These are phyloP conservation scores for Obba rivulosa DNA, from an alignment of 768 basidiomycete species.

Conservation along the genomic window DNA sequence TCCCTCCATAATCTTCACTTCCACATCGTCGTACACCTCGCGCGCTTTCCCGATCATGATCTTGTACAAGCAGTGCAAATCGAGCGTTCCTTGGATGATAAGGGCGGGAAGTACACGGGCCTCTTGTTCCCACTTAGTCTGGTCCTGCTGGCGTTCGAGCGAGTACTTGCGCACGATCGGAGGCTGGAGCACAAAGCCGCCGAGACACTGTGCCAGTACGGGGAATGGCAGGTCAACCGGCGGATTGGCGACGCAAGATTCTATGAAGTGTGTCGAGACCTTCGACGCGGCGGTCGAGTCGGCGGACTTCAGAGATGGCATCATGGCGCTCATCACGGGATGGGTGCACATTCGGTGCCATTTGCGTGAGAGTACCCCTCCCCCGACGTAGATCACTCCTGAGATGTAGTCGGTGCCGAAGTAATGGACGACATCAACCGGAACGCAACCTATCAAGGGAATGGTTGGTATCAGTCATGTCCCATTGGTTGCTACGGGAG, in stretches of 20 bases:
- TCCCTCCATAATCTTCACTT: conserved; percentile 14
- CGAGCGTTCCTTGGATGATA: conserved; percentile 19
- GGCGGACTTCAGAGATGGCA: conserved; percentile 6
- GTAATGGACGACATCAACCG: conserved; percentile 14
- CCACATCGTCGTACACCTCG: conserved; percentile 10
- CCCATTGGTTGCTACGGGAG: background rate
- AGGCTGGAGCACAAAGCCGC: conserved; percentile 16
- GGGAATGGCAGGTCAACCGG: conserved; percentile 10
- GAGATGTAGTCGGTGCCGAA: conserved; percentile 16
- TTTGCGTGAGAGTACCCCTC: conserved; percentile 14
- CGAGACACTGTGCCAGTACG: conserved; percentile 17
- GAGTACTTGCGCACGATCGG: conserved; percentile 13
- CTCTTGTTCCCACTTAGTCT: conserved; percentile 13
- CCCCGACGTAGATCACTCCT: conserved; percentile 20
- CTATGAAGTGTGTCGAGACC: conserved; percentile 15
- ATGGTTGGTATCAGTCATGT: background rate
- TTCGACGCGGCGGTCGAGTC: conserved; percentile 10
- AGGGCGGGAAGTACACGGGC: conserved; percentile 15
- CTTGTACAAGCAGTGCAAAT: conserved; percentile 13
- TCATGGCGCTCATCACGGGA: conserved; percentile 8
- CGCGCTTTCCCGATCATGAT: conserved; percentile 10
- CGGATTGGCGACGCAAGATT: conserved; percentile 16
- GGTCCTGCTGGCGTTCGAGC: conserved; percentile 17
- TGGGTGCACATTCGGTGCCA: conserved; percentile 9
- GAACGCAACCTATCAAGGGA: conserved; percentile 1